Evolutionary conservation across 2,329 filamentous ascomycete genomes (phyloP).

Genomic region (Drechmeria coniospora): DNA sequence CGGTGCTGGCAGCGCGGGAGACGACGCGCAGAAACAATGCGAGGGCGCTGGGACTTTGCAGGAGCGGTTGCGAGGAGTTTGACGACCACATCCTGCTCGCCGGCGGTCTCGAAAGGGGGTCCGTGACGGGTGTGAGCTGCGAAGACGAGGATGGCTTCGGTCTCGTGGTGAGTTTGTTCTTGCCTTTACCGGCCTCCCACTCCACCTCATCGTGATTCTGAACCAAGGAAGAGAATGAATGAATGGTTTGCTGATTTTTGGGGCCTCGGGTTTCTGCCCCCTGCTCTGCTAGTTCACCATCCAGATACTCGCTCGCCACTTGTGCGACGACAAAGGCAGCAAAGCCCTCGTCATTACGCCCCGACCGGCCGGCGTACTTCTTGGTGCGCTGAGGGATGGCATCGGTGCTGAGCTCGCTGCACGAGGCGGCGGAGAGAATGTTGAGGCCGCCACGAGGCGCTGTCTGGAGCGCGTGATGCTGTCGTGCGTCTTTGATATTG

Average conservation of each 20-base stretch:
- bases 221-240: no score
- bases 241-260: conserved; percentile 5
- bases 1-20: conserved; percentile 24
- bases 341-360: conserved; percentile 33
- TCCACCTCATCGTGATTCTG: neutral
- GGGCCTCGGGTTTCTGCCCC: no score
- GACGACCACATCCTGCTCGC: conserved; percentile 30
- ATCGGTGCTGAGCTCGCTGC: conserved; percentile 20
- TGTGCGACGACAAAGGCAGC: conserved; percentile 14
- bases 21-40: conserved; percentile 17
- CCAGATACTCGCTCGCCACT: conserved; percentile 27
- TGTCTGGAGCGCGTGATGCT: conserved; percentile 36
- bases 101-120: conserved; percentile 34
- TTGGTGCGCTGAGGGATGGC: conserved; percentile 25
- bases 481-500: conserved; percentile 41
- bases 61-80: conserved; percentile 31
- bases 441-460: conserved; percentile 10
- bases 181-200: conserved; percentile 1
- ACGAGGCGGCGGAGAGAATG: conserved; percentile 6
- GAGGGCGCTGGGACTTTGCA: conserved; percentile 14
- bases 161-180: conserved; percentile 22
- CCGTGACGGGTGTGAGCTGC: conserved; percentile 36
- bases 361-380: conserved; percentile 22
- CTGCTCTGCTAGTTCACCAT: conserved; percentile 35
- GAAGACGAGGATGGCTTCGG: conserved; percentile 34